These are phyloP conservation scores for Vanderwaltozyma polyspora DNA, from an alignment of 805 yeast species.

Conservation along the genomic window DNA sequence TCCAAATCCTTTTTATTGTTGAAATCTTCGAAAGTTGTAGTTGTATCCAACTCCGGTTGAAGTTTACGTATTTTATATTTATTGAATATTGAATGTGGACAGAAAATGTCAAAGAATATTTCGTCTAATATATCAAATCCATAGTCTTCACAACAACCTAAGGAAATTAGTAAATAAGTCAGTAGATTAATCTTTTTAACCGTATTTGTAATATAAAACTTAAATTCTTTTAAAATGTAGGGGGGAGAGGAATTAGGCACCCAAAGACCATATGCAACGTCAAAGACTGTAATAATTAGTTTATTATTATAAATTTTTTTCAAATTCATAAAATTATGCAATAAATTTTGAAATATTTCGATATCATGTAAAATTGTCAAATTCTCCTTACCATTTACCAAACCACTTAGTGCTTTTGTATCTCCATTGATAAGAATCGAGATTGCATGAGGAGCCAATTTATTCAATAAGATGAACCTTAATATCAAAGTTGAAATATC, in stretches of 20 bases:
- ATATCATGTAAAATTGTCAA: neutral
- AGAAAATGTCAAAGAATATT: conserved; percentile 75
- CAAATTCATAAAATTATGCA: neutral
- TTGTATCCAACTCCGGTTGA: too few species aligned
- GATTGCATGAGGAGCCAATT: conserved; percentile 2
- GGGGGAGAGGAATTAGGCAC: conserved; percentile 52
- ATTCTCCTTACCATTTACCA: neutral
- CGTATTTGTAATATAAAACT: conserved; percentile 35
- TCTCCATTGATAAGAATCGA: neutral
- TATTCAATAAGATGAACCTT: conserved; percentile 1
- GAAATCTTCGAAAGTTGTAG: too few species aligned
- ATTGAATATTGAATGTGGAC: conserved; percentile 43
- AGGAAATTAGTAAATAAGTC: conserved; percentile 75
- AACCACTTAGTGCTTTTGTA: neutral
- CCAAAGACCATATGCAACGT: conserved; percentile 64
- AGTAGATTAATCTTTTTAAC: conserved; percentile 79
- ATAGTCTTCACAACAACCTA: conserved; percentile 64
- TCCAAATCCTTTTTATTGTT: conserved; percentile 6
- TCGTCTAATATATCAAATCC: conserved; percentile 83
- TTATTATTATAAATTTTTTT: neutral
- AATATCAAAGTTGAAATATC: conserved; percentile 1
- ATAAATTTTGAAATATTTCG: neutral
- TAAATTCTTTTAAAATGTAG: conserved; percentile 44
- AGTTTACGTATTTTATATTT: neutral
- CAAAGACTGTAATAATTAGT: conserved; percentile 41